These are phyloP conservation scores for Vanrija pseudolonga DNA, from an alignment of 1,284 basidiomycete genomes.

Conservation along the genomic window DNA sequence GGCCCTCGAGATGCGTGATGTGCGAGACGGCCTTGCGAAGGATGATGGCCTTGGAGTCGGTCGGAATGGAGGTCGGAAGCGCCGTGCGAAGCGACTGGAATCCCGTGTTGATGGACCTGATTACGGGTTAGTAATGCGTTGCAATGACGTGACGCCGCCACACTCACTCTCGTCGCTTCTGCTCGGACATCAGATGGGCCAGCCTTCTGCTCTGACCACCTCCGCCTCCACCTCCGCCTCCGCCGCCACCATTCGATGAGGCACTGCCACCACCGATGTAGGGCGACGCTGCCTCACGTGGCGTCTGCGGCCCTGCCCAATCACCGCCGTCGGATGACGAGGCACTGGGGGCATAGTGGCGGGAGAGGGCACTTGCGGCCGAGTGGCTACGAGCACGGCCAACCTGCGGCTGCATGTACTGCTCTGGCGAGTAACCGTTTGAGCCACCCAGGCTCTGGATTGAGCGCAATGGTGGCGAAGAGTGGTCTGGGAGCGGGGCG, in stretches of 20 bases:
- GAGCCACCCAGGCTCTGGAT: not conserved
- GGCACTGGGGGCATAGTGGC: constrained; percentile 2
- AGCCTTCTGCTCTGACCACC: constrained; percentile 34
- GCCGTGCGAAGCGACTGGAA: constrained; percentile 35
- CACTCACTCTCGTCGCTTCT: constrained; percentile 48
- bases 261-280: not conserved
- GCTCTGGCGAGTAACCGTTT: constrained; percentile 2
- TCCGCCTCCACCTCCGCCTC: constrained; percentile 6
- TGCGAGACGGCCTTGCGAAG: constrained; percentile 44
- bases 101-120: constrained; percentile 44
- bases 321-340: constrained; percentile 8
- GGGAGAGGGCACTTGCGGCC: constrained; percentile 8
- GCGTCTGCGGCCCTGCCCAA: constrained; percentile 9
- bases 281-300: not conserved
- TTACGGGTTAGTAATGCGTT: constrained; percentile 1
- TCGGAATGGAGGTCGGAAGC: constrained; percentile 31
- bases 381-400: constrained; percentile 16
- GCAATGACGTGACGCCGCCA: not conserved
- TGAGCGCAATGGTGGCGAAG: constrained; percentile 1
- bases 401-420: not conserved
- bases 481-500: not conserved
- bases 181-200: constrained; percentile 45
- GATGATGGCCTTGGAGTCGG: constrained; percentile 45
- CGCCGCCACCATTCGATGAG: not conserved
- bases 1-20: constrained; percentile 34